Evolutionary conservation across 2,329 filamentous ascomycete species (phyloP).

Genomic region (Davidsoniella virescens): DNA sequence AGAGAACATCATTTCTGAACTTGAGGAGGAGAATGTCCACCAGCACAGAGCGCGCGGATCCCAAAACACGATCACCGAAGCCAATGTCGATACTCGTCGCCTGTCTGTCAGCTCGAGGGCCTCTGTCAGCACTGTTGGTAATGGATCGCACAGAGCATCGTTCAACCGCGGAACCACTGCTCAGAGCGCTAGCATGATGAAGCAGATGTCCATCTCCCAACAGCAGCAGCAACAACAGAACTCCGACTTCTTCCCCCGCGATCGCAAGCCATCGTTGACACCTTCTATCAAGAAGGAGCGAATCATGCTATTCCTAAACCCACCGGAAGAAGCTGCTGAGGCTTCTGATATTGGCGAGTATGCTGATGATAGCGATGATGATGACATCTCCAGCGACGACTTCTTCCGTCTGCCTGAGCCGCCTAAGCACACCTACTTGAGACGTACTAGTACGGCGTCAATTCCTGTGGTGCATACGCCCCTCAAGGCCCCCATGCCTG

Average conservation of each 20-base stretch:
- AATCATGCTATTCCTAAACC: slow-evolving; percentile 12
- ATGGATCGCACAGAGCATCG: slow-evolving; percentile 8
- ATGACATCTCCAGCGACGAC: slow-evolving; percentile 14
- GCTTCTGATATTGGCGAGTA: slow-evolving; percentile 6
- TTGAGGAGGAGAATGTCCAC: slow-evolving; percentile 20
- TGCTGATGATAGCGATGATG: slow-evolving; percentile 16
- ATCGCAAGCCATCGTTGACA: slow-evolving; percentile 8
- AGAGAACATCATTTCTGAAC: slow-evolving; percentile 28
- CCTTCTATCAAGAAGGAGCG: slow-evolving; percentile 9
- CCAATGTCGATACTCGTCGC: neutral
- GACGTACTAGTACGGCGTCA: neutral
- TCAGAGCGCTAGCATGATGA: neutral
- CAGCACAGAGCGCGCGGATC: slow-evolving; percentile 1
- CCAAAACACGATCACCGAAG: neutral
- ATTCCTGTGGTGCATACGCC: slow-evolving; percentile 1
- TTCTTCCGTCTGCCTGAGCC: slow-evolving; percentile 13
- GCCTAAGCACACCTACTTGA: slow-evolving; percentile 6
- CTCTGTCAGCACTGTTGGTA: slow-evolving; percentile 7
- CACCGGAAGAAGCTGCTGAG: slow-evolving; percentile 7
- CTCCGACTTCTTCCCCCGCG: neutral
- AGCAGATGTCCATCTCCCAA: slow-evolving; percentile 11
- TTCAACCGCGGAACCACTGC: slow-evolving; percentile 2
- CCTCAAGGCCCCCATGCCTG: slow-evolving; percentile 15
- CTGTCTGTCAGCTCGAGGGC: slow-evolving; percentile 4
- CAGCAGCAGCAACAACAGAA: slow-evolving; percentile 6